These are phyloP conservation scores for Artemisia argyi DNA, from an alignment of 129 eudicot species.

Conservation along the genomic window DNA sequence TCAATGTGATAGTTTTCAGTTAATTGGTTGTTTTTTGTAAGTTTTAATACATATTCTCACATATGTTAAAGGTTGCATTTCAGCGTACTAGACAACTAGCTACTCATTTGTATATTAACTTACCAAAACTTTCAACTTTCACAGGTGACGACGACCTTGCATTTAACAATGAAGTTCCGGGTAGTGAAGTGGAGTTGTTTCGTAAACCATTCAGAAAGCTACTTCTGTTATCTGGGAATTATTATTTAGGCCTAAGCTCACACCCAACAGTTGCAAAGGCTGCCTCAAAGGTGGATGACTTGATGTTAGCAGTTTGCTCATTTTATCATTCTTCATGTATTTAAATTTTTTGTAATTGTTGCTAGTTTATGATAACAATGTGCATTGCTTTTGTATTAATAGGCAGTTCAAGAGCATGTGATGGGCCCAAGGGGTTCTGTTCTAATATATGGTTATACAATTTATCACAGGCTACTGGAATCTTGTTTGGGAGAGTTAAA, in stretches of 20 bases:
- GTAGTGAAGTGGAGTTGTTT: conserved; percentile 25
- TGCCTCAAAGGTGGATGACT: conserved; percentile 53
- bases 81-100: too few relatives aligned
- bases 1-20: too few relatives aligned
- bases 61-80: too few relatives aligned
- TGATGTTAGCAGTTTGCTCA: conserved; percentile 11
- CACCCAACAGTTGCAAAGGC: conserved; percentile 84
- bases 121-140: not conserved
- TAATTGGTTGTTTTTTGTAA: too few relatives aligned
- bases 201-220: conserved; percentile 50
- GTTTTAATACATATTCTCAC: too few relatives aligned
- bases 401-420: conserved; percentile 92
- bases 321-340: not conserved
- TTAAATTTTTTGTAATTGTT: too few relatives aligned
- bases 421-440: conserved; percentile 99
- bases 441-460: conserved; percentile 88
- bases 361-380: not conserved
- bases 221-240: conserved; percentile 91
- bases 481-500: conserved; percentile 76
- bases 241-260: conserved; percentile 90
- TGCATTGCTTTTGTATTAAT: conserved; percentile 2
- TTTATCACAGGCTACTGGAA: conserved; percentile 76
- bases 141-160: conserved; percentile 62
- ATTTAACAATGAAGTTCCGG: conserved; percentile 22
- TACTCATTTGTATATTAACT: not conserved